Evolutionary conservation across 1,139 yeast species (phyloP), one percentile per base, ranked within the genome.

Genomic region (Torulaspora pretoriensis): DNA sequence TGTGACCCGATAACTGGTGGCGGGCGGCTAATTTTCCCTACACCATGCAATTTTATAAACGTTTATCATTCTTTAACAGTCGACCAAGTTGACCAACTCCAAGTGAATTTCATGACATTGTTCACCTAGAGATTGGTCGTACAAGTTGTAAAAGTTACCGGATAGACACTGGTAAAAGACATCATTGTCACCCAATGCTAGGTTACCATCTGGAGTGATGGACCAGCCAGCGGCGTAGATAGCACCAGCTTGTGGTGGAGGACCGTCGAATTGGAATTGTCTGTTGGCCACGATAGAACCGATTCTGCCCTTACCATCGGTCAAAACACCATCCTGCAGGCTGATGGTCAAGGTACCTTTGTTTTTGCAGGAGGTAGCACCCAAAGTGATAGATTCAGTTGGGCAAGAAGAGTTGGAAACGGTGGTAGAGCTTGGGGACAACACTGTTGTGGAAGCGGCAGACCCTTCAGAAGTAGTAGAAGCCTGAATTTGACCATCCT

Each of bases 241-340:
- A 58, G 89, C 76, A 69, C 94, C 94, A 49, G 92, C 90, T 75
- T 84, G 94, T 61, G 92, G 92, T 70, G 90, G 89, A 58, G 92
- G 94, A 68, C 92, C 92, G 65, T 84, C 94, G 63, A 84, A 84
- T 73, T 84, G 94, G 83, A 84, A 84, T 73, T 84, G 94, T 73
- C 83, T 78, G 83, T 83, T 83, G 51, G 90, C 82, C 58, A 84
- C 94, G 68, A 84, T 83, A 47, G 90, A 78, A 63, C 94, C 94
- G 55, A 84, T 70, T 78, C 94, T 81, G 49, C 87, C 87, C 51
- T 71, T 58, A 45, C 75, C 62, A 64, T 84, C 94, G 35, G 74
- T 77, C 67, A 84, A 74, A 49, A 81, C 64, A 58, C 80, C 73
- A 40, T 65, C 74, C 41, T 71, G 64, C 62, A 84, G 75, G 28